A percentile compares a stretch with the other conserved stretches of the same genome.
phyloP scores from a whole-genome alignment of 2,329 filamentous ascomycete species.

The Ascocoryne sarcoides region DNA sequence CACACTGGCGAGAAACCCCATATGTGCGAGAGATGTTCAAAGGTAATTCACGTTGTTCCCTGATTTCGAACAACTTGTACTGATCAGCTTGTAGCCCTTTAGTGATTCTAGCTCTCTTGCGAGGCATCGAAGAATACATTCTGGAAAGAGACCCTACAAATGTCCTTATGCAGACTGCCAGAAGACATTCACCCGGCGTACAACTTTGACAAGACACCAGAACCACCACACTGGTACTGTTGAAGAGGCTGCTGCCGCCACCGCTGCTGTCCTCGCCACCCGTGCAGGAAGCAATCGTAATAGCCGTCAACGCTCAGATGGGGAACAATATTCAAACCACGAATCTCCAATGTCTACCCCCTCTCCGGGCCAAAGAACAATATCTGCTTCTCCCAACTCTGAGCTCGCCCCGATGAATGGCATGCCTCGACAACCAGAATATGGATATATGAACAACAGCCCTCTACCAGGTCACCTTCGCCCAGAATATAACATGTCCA shows the following conservation, averaged over 20 bases:
- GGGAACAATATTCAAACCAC: constrained; percentile 61
- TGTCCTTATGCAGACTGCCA: constrained; percentile 96
- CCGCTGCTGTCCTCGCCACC: constrained; percentile 71
- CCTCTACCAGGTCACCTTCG: constrained; percentile 78
- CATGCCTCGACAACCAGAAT: constrained; percentile 51
- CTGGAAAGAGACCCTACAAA: constrained; percentile 91
- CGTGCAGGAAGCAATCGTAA: constrained; percentile 29
- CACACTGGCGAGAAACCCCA: constrained; percentile 98
- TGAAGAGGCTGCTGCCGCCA: constrained; percentile 84
- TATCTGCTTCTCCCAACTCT: constrained; percentile 71
- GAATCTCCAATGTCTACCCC: constrained; percentile 71
- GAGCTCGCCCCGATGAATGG: constrained; percentile 62
- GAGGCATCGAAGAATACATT: constrained; percentile 88
- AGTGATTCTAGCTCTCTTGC: constrained; percentile 93
- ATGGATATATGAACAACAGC: constrained; percentile 68
- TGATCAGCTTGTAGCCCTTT: constrained; percentile 59
- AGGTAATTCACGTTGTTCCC: constrained; percentile 49
- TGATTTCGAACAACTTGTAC: constrained; percentile 1
- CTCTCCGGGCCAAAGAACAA: constrained; percentile 69
- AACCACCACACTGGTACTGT: constrained; percentile 94
- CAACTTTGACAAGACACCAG: constrained; percentile 89
- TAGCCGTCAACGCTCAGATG: constrained; percentile 56
- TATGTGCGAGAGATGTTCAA: constrained; percentile 92
- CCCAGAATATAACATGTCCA: constrained; percentile 42
- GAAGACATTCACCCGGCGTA: constrained; percentile 94